These are phyloP conservation scores for Cyclaneusma minus DNA, from an alignment of 2,329 filamentous ascomycete genomes.

Conservation along the genomic window DNA sequence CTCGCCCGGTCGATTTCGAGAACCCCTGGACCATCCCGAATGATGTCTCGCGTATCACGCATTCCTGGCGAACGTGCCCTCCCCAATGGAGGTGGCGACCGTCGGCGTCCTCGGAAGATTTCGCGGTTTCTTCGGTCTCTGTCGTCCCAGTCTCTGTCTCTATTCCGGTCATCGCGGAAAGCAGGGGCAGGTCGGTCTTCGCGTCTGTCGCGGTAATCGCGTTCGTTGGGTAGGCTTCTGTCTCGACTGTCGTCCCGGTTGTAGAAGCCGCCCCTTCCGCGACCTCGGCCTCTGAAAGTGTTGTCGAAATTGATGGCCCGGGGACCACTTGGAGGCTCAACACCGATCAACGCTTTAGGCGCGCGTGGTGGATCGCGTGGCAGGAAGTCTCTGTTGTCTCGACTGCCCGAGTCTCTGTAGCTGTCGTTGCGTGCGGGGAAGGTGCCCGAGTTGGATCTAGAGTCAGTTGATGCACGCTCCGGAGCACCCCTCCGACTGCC, in stretches of 20 bases:
- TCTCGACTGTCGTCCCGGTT: constrained; percentile 49
- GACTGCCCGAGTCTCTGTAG: constrained; percentile 31
- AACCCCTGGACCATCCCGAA: constrained; percentile 37
- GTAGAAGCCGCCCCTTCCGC: constrained; percentile 31
- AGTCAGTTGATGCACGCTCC: too few species aligned
- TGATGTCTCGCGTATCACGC: constrained; percentile 45
- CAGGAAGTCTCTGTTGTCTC: constrained; percentile 20
- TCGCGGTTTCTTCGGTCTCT: constrained; percentile 29
- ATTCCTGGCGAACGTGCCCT: constrained; percentile 48
- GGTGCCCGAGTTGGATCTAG: constrained; percentile 25
- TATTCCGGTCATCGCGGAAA: constrained; percentile 42
- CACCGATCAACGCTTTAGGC: constrained; percentile 57
- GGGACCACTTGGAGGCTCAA: constrained; percentile 45
- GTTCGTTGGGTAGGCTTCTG: constrained; percentile 29
- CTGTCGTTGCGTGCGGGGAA: constrained; percentile 44
- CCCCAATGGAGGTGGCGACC: constrained; percentile 44
- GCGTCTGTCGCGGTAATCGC: constrained; percentile 39
- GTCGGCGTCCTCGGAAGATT: constrained; percentile 38
- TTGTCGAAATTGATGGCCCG: constrained; percentile 50
- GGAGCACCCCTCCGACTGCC: constrained; percentile 16
- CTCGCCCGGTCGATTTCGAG: constrained; percentile 52
- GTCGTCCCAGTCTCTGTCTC: constrained; percentile 33
- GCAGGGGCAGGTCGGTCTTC: constrained; percentile 28
- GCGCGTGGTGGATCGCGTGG: constrained; percentile 64
- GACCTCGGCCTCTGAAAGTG: constrained; percentile 44